phyloP scores from a whole-genome alignment of 257 asterid species.

The Anisodus tanguticus region DNA sequence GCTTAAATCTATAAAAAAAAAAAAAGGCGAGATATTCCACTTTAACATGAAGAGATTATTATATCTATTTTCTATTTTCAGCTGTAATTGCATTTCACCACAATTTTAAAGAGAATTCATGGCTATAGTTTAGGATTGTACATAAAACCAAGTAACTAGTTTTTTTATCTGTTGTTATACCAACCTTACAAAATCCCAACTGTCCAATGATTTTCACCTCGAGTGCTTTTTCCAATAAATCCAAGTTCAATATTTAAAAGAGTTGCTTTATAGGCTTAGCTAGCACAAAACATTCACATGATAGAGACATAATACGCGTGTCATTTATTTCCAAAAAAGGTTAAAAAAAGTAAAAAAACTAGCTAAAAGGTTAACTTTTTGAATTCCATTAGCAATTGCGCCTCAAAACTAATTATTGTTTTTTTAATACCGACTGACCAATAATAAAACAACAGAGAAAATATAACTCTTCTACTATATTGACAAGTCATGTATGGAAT shows the following conservation, averaged over 20 bases:
- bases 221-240: not conserved
- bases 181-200: slow-evolving; percentile 8
- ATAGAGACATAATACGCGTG: slow-evolving; percentile 15
- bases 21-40: not conserved
- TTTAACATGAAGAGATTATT: not conserved
- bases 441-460: slow-evolving; percentile 22
- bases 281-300: not conserved
- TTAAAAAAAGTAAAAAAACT: not conserved
- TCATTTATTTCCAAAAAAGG: not conserved
- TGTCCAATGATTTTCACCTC: not conserved
- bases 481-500: not conserved
- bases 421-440: slow-evolving; percentile 9
- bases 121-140: not conserved
- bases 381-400: slow-evolving; percentile 13
- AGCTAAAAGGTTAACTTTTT: not conserved
- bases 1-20: not conserved
- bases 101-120: not conserved
- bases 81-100: not conserved
- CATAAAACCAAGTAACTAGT: too few relatives aligned
- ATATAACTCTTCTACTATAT: not conserved
- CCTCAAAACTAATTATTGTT: not conserved
- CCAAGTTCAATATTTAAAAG: not conserved
- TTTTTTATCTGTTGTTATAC: not conserved
- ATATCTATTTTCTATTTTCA: not conserved
- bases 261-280: not conserved